Percentiles rank a stretch among this genome's conserved stretches.
Conservation (phyloP, 106 monocot species). For the Apostasia shenzhenica region DNA sequence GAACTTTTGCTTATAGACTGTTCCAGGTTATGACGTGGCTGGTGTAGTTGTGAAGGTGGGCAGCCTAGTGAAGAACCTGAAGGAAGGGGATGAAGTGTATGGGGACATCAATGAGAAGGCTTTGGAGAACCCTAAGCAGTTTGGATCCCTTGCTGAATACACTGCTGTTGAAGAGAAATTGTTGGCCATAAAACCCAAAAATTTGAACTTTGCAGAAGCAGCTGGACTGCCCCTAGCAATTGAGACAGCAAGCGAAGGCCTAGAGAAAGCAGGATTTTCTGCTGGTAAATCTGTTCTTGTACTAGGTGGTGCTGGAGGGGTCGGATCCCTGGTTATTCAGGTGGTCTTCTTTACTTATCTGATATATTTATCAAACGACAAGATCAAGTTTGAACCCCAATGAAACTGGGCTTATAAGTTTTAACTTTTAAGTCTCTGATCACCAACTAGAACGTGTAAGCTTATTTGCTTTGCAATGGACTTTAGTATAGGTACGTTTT, state of each 20-base stretch:
- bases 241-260: conserved; percentile 75
- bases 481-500: no score
- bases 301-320: conserved; percentile 89
- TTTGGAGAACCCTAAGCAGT: conserved; percentile 72
- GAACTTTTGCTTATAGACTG: conserved; percentile 39
- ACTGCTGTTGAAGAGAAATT: conserved; percentile 94
- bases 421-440: no score
- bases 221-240: conserved; percentile 79
- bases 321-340: conserved; percentile 91
- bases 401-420: no score
- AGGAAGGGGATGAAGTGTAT: conserved; percentile 98
- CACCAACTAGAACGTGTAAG: no score
- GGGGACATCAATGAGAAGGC: conserved; percentile 77
- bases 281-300: conserved; percentile 88
- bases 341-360: conserved; percentile 11
- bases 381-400: no score
- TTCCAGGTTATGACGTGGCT: conserved; percentile 95
- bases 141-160: conserved; percentile 84
- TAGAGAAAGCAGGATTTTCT: conserved; percentile 65
- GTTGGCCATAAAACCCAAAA: conserved; percentile 68
- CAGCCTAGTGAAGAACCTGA: conserved; percentile 56
- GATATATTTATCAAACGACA: no score
- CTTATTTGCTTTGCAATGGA: no score
- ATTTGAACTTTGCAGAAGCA: conserved; percentile 63
- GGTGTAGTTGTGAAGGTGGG: conserved; percentile 89